Evolutionary conservation across 805 yeast genomes (phyloP), one percentile per base, ranked within the genome.

Genomic region (Yarrowia osloensis): DNA sequence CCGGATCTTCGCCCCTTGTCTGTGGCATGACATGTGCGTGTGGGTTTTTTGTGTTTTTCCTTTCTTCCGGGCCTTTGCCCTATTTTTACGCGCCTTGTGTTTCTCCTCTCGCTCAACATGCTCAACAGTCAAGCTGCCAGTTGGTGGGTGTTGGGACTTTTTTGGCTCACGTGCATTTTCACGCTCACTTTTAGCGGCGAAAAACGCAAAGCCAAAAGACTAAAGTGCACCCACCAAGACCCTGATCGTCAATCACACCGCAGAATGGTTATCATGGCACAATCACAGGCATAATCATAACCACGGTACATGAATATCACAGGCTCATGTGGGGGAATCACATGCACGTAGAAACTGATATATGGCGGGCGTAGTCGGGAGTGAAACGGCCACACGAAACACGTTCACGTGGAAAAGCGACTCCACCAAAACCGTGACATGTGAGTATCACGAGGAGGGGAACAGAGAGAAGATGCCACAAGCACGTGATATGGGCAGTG

Each of bases 111-210:
- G 8, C 57, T 33, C 57, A 50, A 50, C 57, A 50, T 13, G 57
- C 40, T 33, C 57, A 50, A 50, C 55, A 29, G 39, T 19, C 24
- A 11, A 12, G 35, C 11, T 35, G 24, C 26, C 8, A n/a, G 35
- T 47, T 47, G 54, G 55, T n/a, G 55, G 37, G 39, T 31, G 55
- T 49, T 49, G 55, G 55, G 55, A 49, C 37, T 19, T n/a, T 40
- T 46, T 46, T 49, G 13, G 54, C 54, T 47, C 54, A 47, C 54
- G 54, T 49, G 55, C 55, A 49, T 50, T 50, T 50, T 50, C 57
- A 50, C 57, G 57, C 57, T 50, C 55, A 49, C n/a, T 2, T n/a
- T 12, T 29, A 5, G 17, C 26, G 4, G 40, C 28, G 28, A 21
- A 15, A 33, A 21, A 15, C 15, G 12, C 4, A 49, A 49, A 49